Evolutionary conservation across 805 yeast genomes (phyloP).

Genomic region (Teunomyces cretensis): DNA sequence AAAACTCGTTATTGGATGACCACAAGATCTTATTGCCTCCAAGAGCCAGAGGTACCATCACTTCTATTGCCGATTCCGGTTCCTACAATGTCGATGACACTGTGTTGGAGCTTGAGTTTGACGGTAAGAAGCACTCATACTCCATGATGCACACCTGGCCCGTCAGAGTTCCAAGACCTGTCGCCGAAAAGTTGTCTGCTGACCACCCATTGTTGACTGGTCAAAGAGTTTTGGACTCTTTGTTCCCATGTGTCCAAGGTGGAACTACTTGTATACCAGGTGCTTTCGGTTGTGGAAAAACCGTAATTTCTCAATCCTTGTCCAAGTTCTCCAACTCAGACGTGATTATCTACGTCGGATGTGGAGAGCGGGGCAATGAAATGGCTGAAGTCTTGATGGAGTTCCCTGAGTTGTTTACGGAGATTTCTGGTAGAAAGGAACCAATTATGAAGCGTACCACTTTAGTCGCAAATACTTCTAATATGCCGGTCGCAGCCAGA

Average conservation of each 20-base stretch:
- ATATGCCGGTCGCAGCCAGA: constrained; percentile 99
- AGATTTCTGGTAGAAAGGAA: constrained; percentile 88
- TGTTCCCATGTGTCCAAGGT: constrained; percentile 99
- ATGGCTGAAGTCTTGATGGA: constrained; percentile 99
- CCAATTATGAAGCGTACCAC: constrained; percentile 99
- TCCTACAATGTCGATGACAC: constrained; percentile 89
- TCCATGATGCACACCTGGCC: constrained; percentile 99
- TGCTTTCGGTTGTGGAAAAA: constrained; percentile 99
- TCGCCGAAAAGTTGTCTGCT: constrained; percentile 88
- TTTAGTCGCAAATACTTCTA: constrained; percentile 96
- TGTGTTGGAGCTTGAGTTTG: constrained; percentile 90
- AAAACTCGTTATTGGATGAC: constrained; percentile 87
- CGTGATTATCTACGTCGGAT: constrained; percentile 90
- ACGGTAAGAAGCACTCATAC: constrained; percentile 76
- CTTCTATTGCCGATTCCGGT: constrained; percentile 85
- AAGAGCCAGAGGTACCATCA: constrained; percentile 96
- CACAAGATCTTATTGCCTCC: constrained; percentile 97
- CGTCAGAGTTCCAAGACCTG: constrained; percentile 99
- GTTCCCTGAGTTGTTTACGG: constrained; percentile 96
- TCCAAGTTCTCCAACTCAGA: constrained; percentile 98
- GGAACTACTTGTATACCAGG: constrained; percentile 99
- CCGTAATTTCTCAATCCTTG: constrained; percentile 95
- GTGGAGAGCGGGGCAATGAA: constrained; percentile 98
- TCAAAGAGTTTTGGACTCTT: constrained; percentile 96
- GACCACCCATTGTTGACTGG: constrained; percentile 96